A percentile compares a stretch with the other conserved stretches of the same genome.
Evolutionary conservation across 495 filamentous ascomycete genomes (phyloP).

Genomic region (Lasiosphaeria hispida): DNA sequence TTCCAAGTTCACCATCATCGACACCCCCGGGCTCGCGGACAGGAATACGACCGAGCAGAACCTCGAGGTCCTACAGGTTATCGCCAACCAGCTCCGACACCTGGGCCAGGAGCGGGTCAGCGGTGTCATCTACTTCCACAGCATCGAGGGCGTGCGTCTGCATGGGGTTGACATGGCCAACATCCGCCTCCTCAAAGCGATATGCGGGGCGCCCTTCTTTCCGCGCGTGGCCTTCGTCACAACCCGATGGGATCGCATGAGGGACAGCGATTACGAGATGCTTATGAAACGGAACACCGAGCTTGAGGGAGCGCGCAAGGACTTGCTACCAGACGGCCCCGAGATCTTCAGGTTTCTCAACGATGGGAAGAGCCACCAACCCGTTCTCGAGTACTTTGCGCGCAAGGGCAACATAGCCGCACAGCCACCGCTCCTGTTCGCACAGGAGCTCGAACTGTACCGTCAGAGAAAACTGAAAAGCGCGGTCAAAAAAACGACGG

Average conservation of each 20-base stretch:
- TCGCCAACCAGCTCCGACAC: background rate
- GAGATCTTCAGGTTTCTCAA: background rate
- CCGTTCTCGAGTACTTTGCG: background rate
- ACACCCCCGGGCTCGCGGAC: background rate
- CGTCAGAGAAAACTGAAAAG: no score
- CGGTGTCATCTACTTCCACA: slow-evolving; percentile 4
- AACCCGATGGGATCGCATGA: background rate
- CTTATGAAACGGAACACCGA: background rate
- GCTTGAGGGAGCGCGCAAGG: background rate
- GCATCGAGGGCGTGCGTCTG: background rate
- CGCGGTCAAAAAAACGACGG: no score
- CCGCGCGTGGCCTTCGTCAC: background rate
- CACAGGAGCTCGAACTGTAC: no score
- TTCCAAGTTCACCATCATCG: slow-evolving; percentile 1
- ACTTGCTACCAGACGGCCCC: background rate
- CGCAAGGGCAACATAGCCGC: no score
- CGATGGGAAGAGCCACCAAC: background rate
- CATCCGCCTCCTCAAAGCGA: background rate
- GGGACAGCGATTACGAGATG: no score
- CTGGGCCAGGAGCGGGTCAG: background rate
- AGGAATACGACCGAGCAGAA: background rate
- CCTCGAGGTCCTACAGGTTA: background rate
- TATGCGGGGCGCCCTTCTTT: background rate
- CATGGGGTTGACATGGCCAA: background rate
- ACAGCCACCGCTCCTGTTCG: no score